phyloP scores from a whole-genome alignment of 352 stramenopile genomes.

The Pythium aquatile region DNA sequence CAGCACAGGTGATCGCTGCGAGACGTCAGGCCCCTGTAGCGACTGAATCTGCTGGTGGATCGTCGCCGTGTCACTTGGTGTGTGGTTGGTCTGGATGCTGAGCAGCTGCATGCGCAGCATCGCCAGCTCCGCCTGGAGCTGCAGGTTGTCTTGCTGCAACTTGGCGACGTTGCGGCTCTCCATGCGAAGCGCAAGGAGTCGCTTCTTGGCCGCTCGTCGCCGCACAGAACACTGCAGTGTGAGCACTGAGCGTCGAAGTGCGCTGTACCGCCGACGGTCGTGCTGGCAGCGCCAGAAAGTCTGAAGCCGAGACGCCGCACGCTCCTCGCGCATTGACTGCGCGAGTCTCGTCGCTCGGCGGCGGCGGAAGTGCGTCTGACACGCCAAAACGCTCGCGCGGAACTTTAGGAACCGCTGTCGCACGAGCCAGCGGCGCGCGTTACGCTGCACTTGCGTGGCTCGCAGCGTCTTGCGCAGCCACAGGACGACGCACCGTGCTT shows the following conservation, averaged over 20 bases:
- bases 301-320: slow-evolving; percentile 41
- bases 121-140: slow-evolving; percentile 63
- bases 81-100: slow-evolving; percentile 33
- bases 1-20: neutral
- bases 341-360: slow-evolving; percentile 32
- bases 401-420: slow-evolving; percentile 36
- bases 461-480: slow-evolving; percentile 37
- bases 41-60: neutral
- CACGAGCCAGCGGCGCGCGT: slow-evolving; percentile 39
- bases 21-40: neutral
- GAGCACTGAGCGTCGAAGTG: slow-evolving; percentile 34
- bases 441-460: slow-evolving; percentile 44
- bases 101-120: slow-evolving; percentile 57
- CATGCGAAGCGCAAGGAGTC: slow-evolving; percentile 44
- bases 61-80: neutral
- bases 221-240: slow-evolving; percentile 59
- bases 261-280: slow-evolving; percentile 32
- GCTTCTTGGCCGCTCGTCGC: slow-evolving; percentile 34
- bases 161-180: slow-evolving; percentile 76
- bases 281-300: slow-evolving; percentile 40
- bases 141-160: slow-evolving; percentile 72
- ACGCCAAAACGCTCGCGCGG: slow-evolving; percentile 35
- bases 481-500: slow-evolving; percentile 33
- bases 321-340: slow-evolving; percentile 40
- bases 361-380: slow-evolving; percentile 57